Percentiles rank a stretch among this genome's conserved stretches.
Conservation (phyloP, 2,329 filamentous ascomycete species). For the Rachicladosporium sp. region DNA sequence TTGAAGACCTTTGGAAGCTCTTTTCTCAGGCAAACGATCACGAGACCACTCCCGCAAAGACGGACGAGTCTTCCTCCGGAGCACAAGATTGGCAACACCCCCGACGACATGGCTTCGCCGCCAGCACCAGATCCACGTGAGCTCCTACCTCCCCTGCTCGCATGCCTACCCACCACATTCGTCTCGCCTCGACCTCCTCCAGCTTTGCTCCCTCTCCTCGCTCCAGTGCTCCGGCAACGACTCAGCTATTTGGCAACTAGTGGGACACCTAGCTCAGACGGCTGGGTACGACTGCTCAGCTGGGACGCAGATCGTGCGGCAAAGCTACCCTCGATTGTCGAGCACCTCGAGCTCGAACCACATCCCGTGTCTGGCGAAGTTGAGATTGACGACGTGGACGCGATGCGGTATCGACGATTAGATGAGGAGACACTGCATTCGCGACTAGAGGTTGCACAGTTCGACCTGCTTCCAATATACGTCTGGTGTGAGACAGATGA, state of each 20-base stretch:
- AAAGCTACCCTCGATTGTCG: conserved; percentile 49
- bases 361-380: conserved; percentile 72
- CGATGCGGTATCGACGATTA: conserved; percentile 52
- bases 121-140: conserved; percentile 42
- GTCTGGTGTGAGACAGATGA: conserved; percentile 58
- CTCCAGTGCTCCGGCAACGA: conserved; percentile 51
- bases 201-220: conserved; percentile 47
- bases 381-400: conserved; percentile 57
- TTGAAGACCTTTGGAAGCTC: too few species aligned
- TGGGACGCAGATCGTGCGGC: conserved; percentile 50
- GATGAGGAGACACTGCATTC: conserved; percentile 66
- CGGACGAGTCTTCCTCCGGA: too few species aligned
- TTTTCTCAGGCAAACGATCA: too few species aligned
- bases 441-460: conserved; percentile 48
- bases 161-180: conserved; percentile 50
- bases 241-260: conserved; percentile 48
- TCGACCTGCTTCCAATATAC: conserved; percentile 52
- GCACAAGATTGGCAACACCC: too few species aligned
- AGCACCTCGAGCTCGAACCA: conserved; percentile 56
- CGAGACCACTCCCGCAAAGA: too few species aligned
- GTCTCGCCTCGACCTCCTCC: conserved; percentile 48
- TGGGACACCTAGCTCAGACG: conserved; percentile 30
- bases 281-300: conserved; percentile 60
- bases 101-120: conserved; percentile 19
- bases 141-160: conserved; percentile 50